Conservation (phyloP, 1,139 yeast species). For the Eremothecium sinecaudum region DNA sequence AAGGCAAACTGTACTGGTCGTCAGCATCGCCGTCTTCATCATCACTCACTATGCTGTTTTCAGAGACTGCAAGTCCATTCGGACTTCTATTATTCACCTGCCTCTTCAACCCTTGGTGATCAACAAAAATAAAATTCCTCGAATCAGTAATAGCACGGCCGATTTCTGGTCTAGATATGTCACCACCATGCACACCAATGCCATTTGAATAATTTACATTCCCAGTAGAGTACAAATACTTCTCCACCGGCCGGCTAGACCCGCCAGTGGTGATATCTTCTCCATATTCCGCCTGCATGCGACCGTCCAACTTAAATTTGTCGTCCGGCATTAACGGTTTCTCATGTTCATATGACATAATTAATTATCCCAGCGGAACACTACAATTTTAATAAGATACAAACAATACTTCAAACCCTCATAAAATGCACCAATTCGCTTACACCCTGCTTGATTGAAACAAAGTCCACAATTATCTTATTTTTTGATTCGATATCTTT, state of each 20-base stretch:
- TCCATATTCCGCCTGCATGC: neutral
- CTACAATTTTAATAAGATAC: too few species aligned
- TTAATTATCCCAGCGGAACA: too few species aligned
- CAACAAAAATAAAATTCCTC: conserved; percentile 18
- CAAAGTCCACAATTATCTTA: too few species aligned
- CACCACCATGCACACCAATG: conserved; percentile 6
- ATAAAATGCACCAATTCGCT: too few species aligned
- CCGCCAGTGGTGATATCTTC: neutral
- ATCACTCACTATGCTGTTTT: too few species aligned
- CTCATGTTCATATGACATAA: conserved; percentile 9
- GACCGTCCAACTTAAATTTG: conserved; percentile 5
- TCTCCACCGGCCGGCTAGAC: neutral
- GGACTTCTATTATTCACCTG: conserved; percentile 2
- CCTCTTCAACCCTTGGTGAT: conserved; percentile 4
- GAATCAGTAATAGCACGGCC: conserved; percentile 25
- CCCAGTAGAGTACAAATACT: neutral
- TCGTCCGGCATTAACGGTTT: conserved; percentile 23
- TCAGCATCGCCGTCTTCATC: too few species aligned
- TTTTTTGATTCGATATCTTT: too few species aligned
- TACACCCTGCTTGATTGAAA: too few species aligned
- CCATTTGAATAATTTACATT: neutral
- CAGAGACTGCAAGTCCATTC: too few species aligned
- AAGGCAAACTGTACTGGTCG: too few species aligned
- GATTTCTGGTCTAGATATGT: conserved; percentile 10
- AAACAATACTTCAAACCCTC: too few species aligned